Evolutionary conservation across 352 stramenopile genomes (phyloP), one percentile per base, ranked within the genome.

Genomic region (Salisapilia sapeloensis): DNA sequence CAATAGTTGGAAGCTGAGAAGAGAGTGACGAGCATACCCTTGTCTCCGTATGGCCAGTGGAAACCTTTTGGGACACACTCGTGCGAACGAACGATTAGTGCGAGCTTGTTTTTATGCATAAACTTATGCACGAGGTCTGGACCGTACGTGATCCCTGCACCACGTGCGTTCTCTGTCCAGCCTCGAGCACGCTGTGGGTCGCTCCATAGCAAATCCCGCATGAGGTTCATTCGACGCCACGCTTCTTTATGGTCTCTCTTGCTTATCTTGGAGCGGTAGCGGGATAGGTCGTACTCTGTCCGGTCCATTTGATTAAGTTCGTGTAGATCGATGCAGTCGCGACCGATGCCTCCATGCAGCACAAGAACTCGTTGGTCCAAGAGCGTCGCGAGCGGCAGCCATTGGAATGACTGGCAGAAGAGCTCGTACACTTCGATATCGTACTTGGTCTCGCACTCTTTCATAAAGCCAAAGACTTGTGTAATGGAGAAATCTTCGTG

Each of bases 1-100:
- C 74, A 82, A 42, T 92, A 92, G 33, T 87, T 86, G 22, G 70
- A 89, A 23, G 76, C 76, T 14, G 72, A 89, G 35, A 92, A 92
- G 13, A 92, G 48, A 30, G 76, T 92, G 9, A 92, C 63, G 21
- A 92, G 58, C 65, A 83, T 83, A 18, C 70, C 67, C 41, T 84
- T 83, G 29, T 83, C 74, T 24, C 53, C 53, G 46, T 70, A 87
- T 26, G 65, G 61, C 70, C 65, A 84, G 38, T 80, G 62, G 36
- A 85, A 90, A 18, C 77, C 77, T 34, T 56, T 51, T 6, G 72
- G 71, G 20, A 87, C 65, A 33, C 71, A 89, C 50, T 92, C 72
- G 50, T 92, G 77, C 4, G 74, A 87, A 11, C 77, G 77, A 29
- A 92, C 67, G 13, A 92, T 64, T 24, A 84, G 40, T 29, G 67